Evolutionary conservation across 129 eudicot species (phyloP), one percentile per base, ranked within the genome.

Genomic region (Centaurea solstitialis): DNA sequence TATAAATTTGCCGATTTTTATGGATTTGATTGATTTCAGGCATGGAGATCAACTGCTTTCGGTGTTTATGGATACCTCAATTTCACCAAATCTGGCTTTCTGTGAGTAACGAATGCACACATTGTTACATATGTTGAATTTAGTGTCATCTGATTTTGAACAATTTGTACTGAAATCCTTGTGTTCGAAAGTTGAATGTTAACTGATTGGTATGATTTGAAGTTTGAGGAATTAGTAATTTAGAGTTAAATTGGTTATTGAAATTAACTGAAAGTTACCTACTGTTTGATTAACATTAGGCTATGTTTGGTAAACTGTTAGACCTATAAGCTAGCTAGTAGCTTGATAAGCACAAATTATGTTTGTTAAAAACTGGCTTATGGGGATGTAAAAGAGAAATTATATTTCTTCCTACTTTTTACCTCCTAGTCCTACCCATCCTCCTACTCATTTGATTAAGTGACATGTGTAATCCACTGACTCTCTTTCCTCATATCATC

Each of bases 21-120:
- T 26, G 12, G 39, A 57, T 68, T 73, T 70, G 35, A 23, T 18
- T 82, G 5, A 28, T 70, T 50, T 12, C 78, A 93, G 97, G 82
- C 97, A 76, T 95, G 99, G 99, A 80, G 98, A 89, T n/a, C 94
- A 82, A 69, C 92, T 18, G 87, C 99, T 40, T 95, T 95, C 81
- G 98, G 97, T 28, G 23, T 88, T 26, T 92, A 90, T 88, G 99
- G 99, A 3, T 95, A 90, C 90, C 86, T 86, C 74, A 95, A 95
- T 86, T 95, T 95, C 89, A 95, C 99, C 78, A 95, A 92, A 74
- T 85, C 94, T 61, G 97, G 86, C 18, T 95, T 82, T 75, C 9
- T 88, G 99, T 93, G 61, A 87, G 99, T 82, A 78, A 72, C 78
- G 9, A 39, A 30, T 64, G 74, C 28, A 17, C 74, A 26, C n/a